A percentile compares a stretch with the other conserved stretches of the same genome.
Evolutionary conservation across 345 rosid species (phyloP).

Genomic region (Leavenworthia alabamica): DNA sequence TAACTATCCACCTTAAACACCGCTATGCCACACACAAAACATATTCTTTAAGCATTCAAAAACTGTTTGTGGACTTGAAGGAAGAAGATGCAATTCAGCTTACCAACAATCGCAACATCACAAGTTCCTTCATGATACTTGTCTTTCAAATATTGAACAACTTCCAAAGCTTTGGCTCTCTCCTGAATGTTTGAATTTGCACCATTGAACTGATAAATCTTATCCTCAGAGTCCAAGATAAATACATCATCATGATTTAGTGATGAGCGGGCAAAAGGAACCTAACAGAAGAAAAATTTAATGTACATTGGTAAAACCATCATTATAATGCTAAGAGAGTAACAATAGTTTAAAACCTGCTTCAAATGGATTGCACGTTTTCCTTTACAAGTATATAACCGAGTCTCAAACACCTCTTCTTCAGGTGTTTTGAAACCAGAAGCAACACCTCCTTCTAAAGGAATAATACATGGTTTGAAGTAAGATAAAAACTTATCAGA

Average conservation of each 20-base stretch:
- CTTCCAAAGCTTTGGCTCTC: constrained; percentile 97
- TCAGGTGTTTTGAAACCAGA: constrained; percentile 85
- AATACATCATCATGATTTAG: constrained; percentile 97
- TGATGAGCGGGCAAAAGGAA: constrained; percentile 87
- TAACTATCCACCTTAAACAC: constrained; percentile 14
- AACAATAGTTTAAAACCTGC: constrained; percentile 59
- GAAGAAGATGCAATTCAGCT: constrained; percentile 20
- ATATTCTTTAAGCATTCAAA: not conserved
- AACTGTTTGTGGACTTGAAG: not conserved
- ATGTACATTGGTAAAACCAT: not conserved
- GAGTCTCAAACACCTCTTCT: constrained; percentile 82
- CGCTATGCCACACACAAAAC: not conserved
- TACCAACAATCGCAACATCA: constrained; percentile 83
- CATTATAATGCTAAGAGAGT: constrained; percentile 7
- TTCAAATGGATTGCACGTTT: constrained; percentile 83
- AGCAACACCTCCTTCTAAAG: constrained; percentile 94
- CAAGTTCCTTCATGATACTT: constrained; percentile 75
- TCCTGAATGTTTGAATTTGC: constrained; percentile 96
- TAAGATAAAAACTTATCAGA: constrained; percentile 94
- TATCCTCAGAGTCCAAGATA: constrained; percentile 71
- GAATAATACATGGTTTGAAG: constrained; percentile 95
- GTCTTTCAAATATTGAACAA: constrained; percentile 83
- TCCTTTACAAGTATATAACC: constrained; percentile 82
- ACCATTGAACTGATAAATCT: constrained; percentile 97
- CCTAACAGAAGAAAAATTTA: constrained; percentile 41